Base-by-base conservation (phyloP, 495 filamentous ascomycete genomes). In the Lasiosphaeria hispida region DNA sequence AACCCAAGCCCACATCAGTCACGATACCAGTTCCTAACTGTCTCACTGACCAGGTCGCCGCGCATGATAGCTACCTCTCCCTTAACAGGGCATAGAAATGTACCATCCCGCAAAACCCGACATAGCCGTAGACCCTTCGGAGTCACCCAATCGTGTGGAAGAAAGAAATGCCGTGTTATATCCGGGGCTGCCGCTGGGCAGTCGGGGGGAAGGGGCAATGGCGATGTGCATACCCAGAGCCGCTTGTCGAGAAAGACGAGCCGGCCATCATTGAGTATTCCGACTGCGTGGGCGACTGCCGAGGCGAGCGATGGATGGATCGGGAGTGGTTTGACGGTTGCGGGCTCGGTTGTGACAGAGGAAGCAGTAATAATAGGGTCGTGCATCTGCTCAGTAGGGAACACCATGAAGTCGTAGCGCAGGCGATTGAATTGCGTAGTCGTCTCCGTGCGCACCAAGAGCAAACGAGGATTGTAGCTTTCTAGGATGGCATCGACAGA, bases 121-220 rank as follows among this genome's bases (percentile, higher is more conserved):
- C 55, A 58, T 11, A 51, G 13, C n/a, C 38, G 39, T 48, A 58
- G 55, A 2, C 30, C 48, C 15, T 58, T 14, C 3, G 23, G 19
- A 1, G 55, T 58, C 17, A 52, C 48, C 55, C 55, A 58, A 19
- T 58, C 55, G 0, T 51, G 47, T 1, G 55, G 55, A 0, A 58
- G 0, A 13, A 58, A 58, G 17, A 58, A 58, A n/a, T 58, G 48
- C 3, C 48, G 45, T 15, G 10, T 44, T 7, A 51, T 15, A 10
- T 58, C 44, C 8, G 23, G 14, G 1, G 14, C n/a, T 13, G 38
- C 6, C 7, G 33, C 4, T 8, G 13, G 17, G 30, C 19, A 3
- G 13, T 11, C 36, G 9, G 11, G 9, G 1, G 52, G 3, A 17
- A 23, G 14, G 10, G 53, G 30, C 14, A 44, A 3, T 5, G 38